Base-by-base conservation (phyloP, 2,329 filamentous ascomycete genomes). In the Trichophyton mentagrophytes region DNA sequence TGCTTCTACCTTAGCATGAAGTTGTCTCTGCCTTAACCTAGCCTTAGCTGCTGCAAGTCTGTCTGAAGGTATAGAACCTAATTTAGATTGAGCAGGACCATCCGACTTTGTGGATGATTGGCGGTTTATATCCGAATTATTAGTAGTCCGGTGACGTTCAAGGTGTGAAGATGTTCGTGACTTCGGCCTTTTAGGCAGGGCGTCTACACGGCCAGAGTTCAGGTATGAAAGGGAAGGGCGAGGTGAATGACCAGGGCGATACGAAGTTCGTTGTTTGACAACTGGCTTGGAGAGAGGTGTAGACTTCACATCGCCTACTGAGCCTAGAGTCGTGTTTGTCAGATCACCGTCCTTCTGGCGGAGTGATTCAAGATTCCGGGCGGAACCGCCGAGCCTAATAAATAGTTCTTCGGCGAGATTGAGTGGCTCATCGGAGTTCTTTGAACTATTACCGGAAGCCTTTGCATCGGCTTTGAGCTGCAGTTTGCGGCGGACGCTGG, bases 11-110 rank as follows among this genome's bases (percentile, higher is more conserved):
- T 40, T 66, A 66, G 36, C 57, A 58, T 63, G 66, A 30, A 69
- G 65, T 51, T 66, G 65, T 61, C 68, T 71, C 47, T 67, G 69
- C 53, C 69, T 70, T 11, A 75, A 66, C 42, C 73, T 67, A n/a
- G 69, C 70, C 60, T 71, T 67, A 3, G 73, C 72, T 8, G 70
- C 70, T 2, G 71, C 66, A 59, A 68, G 58, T 22, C 73, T 68
- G 33, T 75, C 73, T 2, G 71, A 61, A 3, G 71, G 64, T 9
- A 73, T 62, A 3, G 63, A 60, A 25, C 70, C 69, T 9, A 66
- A 57, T 51, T 64, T 63, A 1, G 60, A 22, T 11, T 58, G 59
- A 61, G 55, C 36, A 49, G 44, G 27, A 27, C 25, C 51, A 8
- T 61, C 60, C 7, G 60, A 53, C 3, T 40, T 57, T 17, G 62